Evolutionary conservation across 176 grass and related monocot genomes (phyloP), one percentile per base, ranked within the genome.

Genomic region (Raddia distichophylla): DNA sequence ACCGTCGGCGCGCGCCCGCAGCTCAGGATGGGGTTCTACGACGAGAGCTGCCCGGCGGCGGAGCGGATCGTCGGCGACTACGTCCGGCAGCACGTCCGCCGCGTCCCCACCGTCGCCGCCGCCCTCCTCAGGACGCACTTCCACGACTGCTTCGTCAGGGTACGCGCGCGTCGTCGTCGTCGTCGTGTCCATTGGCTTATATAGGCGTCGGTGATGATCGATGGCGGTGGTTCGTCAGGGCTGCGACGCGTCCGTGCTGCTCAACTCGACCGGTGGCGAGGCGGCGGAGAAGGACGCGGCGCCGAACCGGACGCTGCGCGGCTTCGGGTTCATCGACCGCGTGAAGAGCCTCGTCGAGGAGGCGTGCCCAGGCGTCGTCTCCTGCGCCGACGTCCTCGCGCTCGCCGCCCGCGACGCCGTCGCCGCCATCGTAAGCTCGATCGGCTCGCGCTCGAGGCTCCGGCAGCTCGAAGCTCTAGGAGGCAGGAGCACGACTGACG

Each of bases 121-220:
- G 66, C 92, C 58, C 84, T 98, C 51, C 95, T 98, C 71, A 77
- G 95, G 13, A 83, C 89, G 34, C 92, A 98, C 78, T 93, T 91
- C 90, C 95, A 98, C 86, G 95, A 98, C 67, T 98, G 92, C 76
- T 98, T 98, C 67, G 95, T 98, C 75, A 83, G 92, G 86, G 95
- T 97, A 87, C 27, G 27, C 27, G 27, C 27, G 27, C 37, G 4
- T 2, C 49, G 12, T 45, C 45, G 6, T 1, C 37, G 4, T 2
- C 49, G 12, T 45, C 45, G 6, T 2, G 18, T n/a, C 15, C n/a
- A 19, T 63, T 10, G 27, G 27, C 27, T 27, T 27, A 11, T 0
- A 4, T 69, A 48, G 0, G 6, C 10, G 10, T 18, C 11, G 0
- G 4, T 40, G 27, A 27, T 5, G 37, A 40, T 40, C 37, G 37